phyloP scores from a whole-genome alignment of 805 yeast species.

The Danielia oregonensis region DNA sequence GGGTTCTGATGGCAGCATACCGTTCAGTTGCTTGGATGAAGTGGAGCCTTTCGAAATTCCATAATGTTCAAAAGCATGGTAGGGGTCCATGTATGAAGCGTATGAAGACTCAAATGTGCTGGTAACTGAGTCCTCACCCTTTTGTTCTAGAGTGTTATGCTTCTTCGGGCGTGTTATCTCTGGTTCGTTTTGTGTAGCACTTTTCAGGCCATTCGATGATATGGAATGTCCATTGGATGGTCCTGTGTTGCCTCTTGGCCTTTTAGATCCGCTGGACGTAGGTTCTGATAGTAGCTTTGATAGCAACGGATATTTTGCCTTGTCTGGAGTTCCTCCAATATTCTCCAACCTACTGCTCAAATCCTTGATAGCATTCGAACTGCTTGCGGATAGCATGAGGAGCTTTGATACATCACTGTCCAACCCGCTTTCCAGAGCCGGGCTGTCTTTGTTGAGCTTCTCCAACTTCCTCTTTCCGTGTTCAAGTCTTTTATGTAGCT shows the following conservation, averaged over 20 bases:
- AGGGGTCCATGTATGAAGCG: too few relatives aligned
- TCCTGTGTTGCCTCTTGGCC: too few relatives aligned
- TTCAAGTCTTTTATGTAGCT: slow-evolving; percentile 13
- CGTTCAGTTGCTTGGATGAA: too few relatives aligned
- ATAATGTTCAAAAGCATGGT: not conserved
- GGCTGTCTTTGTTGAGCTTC: not conserved
- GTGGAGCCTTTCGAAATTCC: not conserved
- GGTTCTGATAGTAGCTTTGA: not conserved
- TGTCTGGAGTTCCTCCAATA: slow-evolving; percentile 5
- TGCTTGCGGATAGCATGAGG: not conserved
- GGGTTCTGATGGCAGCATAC: too few relatives aligned
- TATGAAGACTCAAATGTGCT: too few relatives aligned
- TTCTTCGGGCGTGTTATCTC: too few relatives aligned
- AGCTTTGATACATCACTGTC: slow-evolving; percentile 2
- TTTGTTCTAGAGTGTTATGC: too few relatives aligned
- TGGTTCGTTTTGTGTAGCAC: not conserved
- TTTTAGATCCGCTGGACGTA: too few relatives aligned
- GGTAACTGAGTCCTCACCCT: too few relatives aligned
- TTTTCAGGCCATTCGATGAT: not conserved
- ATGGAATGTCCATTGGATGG: too few relatives aligned
- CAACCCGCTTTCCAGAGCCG: not conserved
- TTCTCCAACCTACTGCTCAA: slow-evolving; percentile 6
- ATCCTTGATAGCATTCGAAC: slow-evolving; percentile 1
- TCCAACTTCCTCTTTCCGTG: slow-evolving; percentile 1
- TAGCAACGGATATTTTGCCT: slow-evolving; percentile 6